phyloP scores from a whole-genome alignment of 2,329 filamentous ascomycete species.

The Rachicladosporium sp. region DNA sequence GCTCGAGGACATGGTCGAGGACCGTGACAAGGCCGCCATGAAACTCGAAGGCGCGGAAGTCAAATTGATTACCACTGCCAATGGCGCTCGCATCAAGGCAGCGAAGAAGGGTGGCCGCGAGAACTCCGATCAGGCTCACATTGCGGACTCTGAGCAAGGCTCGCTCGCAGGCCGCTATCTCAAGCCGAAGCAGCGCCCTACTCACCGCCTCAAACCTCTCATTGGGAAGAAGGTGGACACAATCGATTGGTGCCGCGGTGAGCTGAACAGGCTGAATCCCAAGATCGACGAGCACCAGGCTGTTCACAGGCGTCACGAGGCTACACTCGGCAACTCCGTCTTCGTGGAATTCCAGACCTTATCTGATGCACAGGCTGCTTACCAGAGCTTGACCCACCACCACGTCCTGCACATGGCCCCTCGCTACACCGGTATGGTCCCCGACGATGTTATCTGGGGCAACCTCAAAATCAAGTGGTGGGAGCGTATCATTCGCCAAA shows the following conservation, averaged over 20 bases:
- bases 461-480: slow-evolving; percentile 77
- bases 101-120: slow-evolving; percentile 43
- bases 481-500: slow-evolving; percentile 64
- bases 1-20: slow-evolving; percentile 67
- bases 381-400: slow-evolving; percentile 78
- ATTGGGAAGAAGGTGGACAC: slow-evolving; percentile 87
- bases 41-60: slow-evolving; percentile 80
- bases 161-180: slow-evolving; percentile 65
- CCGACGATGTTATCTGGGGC: slow-evolving; percentile 75
- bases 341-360: slow-evolving; percentile 86
- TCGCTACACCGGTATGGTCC: slow-evolving; percentile 70
- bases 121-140: slow-evolving; percentile 31
- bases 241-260: slow-evolving; percentile 74
- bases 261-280: slow-evolving; percentile 63
- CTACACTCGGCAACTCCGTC: slow-evolving; percentile 57
- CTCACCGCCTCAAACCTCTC: slow-evolving; percentile 58
- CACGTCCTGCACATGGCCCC: slow-evolving; percentile 77
- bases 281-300: slow-evolving; percentile 57
- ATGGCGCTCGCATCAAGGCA: slow-evolving; percentile 56
- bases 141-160: slow-evolving; percentile 55
- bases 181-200: slow-evolving; percentile 58
- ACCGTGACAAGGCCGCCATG: slow-evolving; percentile 68
- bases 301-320: slow-evolving; percentile 51
- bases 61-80: slow-evolving; percentile 68
- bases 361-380: slow-evolving; percentile 73